These are phyloP conservation scores for Blepharisma undulans DNA, from an alignment of 169 alveolate genomes.

Conservation along the genomic window DNA sequence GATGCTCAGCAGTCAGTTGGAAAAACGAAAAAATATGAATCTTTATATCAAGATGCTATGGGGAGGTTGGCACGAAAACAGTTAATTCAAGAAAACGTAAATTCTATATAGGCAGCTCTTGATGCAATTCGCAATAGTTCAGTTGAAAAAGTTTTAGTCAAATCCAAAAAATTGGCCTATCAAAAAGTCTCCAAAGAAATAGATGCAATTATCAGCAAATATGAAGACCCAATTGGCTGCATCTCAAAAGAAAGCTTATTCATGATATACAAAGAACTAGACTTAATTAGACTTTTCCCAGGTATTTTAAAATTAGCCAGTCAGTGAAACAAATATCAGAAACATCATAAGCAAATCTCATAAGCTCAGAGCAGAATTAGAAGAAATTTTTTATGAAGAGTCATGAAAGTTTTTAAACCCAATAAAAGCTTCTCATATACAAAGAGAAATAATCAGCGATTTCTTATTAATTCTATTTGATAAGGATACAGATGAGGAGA, in stretches of 20 bases:
- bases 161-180: not conserved
- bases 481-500: not conserved
- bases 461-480: not conserved
- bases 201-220: not conserved
- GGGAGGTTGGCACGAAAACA: not conserved
- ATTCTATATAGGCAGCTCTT: not conserved
- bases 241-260: not conserved
- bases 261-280: not conserved
- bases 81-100: not conserved
- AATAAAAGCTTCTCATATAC: not conserved
- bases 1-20: not conserved
- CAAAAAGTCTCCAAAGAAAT: not conserved
- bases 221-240: not conserved
- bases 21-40: not conserved
- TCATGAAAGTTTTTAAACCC: slow-evolving; percentile 5
- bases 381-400: not conserved
- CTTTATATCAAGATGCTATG: not conserved
- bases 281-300: not conserved
- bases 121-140: not conserved
- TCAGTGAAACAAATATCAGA: not conserved
- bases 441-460: not conserved
- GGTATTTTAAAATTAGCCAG: not conserved
- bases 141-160: not conserved
- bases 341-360: not conserved
- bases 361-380: not conserved